A percentile compares a stretch with the other conserved stretches of the same genome.
These are phyloP conservation scores for Daedaleopsis sinensis DNA, from an alignment of 768 basidiomycete species.

Conservation along the genomic window DNA sequence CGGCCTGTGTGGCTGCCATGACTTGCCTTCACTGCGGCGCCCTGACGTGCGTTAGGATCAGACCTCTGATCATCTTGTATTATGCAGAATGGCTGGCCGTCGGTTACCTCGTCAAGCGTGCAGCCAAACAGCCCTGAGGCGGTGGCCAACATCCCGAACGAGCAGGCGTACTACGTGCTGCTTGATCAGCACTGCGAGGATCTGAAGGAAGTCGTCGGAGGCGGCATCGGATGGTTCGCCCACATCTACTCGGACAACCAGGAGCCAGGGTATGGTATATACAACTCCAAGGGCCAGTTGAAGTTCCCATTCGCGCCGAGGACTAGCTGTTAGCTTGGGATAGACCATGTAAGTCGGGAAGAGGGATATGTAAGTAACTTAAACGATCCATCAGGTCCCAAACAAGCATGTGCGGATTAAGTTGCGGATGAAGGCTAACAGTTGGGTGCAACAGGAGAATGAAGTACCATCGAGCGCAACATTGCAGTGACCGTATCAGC, in stretches of 20 bases:
- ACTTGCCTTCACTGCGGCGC: no score
- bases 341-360: no score
- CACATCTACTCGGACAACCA: constrained; percentile 74
- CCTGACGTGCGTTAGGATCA: neutral
- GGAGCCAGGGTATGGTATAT: constrained; percentile 74
- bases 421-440: no score
- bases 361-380: no score
- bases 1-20: no score
- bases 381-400: no score
- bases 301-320: constrained; percentile 72
- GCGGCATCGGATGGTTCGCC: constrained; percentile 81
- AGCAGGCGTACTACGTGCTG: constrained; percentile 64
- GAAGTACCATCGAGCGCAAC: no score
- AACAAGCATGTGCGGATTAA: no score
- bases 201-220: constrained; percentile 59
- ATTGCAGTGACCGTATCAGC: no score
- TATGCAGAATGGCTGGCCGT: constrained; percentile 77
- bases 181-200: constrained; percentile 65
- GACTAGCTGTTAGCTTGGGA: constrained; percentile 51
- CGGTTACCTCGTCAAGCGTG: constrained; percentile 60
- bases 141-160: constrained; percentile 62
- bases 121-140: constrained; percentile 67
- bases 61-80: neutral
- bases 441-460: no score
- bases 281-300: constrained; percentile 45